A percentile compares a stretch with the other conserved stretches of the same genome.
phyloP scores from a whole-genome alignment of 208 protist species.

The Acanthamoeba divionensis region DNA sequence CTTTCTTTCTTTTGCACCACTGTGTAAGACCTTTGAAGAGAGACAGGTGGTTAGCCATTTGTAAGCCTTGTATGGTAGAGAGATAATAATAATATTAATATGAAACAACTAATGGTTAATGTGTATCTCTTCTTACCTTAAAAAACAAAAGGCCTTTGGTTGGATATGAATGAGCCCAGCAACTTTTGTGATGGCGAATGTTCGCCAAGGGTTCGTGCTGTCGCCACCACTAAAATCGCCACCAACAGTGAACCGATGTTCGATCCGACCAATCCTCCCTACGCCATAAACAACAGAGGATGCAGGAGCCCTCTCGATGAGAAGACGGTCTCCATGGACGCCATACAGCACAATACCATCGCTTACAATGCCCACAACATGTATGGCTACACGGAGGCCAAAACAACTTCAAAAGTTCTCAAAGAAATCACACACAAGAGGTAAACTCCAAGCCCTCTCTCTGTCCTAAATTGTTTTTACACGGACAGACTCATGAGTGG shows the following conservation, averaged over 20 bases:
- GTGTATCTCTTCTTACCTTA: background rate
- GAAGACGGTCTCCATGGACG: constrained; percentile 65
- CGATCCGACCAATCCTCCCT: constrained; percentile 76
- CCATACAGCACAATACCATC: constrained; percentile 47
- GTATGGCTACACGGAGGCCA: no score
- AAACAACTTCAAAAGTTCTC: no score
- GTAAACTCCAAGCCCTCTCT: no score
- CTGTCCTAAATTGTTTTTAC: background rate
- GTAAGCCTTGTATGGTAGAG: no score
- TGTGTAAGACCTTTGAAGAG: background rate
- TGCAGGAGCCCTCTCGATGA: background rate
- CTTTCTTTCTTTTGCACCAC: background rate
- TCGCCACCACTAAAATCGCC: constrained; percentile 16
- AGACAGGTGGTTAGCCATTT: no score
- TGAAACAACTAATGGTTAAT: no score
- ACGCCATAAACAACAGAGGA: constrained; percentile 63
- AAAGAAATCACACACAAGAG: no score
- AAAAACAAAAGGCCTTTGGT: constrained; percentile 73
- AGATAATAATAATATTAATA: no score
- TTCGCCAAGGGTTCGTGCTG: background rate
- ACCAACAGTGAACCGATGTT: background rate
- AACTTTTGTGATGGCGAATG: constrained; percentile 79
- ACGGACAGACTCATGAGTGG: no score
- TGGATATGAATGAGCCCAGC: constrained; percentile 87
- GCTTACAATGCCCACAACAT: constrained; percentile 84